phyloP scores from a whole-genome alignment of 2,329 filamentous ascomycete genomes.

The Xylariaceae sp. region DNA sequence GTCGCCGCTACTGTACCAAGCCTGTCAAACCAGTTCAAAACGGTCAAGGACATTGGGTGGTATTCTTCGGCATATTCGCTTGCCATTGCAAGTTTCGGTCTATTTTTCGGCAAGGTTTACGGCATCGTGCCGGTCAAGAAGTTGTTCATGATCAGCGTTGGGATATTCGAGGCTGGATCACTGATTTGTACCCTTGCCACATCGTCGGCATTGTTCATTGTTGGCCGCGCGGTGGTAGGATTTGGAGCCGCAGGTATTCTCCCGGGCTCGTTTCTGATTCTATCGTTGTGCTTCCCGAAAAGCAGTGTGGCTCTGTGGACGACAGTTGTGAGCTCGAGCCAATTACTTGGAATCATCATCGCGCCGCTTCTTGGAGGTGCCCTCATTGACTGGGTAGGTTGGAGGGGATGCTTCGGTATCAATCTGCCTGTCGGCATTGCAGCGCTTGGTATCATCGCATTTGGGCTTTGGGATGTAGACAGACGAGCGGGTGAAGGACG shows the following conservation, averaged over 20 bases:
- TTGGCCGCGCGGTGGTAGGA: neutral
- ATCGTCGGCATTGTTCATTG: neutral
- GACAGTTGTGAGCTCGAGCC: constrained; percentile 1
- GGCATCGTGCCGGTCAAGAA: neutral
- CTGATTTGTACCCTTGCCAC: neutral
- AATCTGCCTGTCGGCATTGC: constrained; percentile 8
- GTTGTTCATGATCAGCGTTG: neutral
- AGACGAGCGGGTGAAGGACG: no score
- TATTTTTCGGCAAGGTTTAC: neutral
- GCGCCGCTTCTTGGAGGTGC: constrained; percentile 4
- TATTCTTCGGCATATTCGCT: neutral
- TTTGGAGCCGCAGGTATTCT: neutral
- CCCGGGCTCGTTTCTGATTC: neutral
- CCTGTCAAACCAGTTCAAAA: neutral
- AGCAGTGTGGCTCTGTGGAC: constrained; percentile 1
- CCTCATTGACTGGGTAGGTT: constrained; percentile 6
- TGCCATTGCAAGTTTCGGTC: neutral
- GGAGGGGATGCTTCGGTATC: constrained; percentile 10
- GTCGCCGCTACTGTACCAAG: neutral
- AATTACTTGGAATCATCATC: constrained; percentile 6
- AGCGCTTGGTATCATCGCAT: neutral
- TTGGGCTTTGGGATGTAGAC: no score
- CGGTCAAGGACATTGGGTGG: neutral
- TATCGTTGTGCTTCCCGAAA: constrained; percentile 3
- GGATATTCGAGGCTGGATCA: neutral